phyloP scores from a whole-genome alignment of 2,329 filamentous ascomycete species.

The Coniosporium uncinatum region DNA sequence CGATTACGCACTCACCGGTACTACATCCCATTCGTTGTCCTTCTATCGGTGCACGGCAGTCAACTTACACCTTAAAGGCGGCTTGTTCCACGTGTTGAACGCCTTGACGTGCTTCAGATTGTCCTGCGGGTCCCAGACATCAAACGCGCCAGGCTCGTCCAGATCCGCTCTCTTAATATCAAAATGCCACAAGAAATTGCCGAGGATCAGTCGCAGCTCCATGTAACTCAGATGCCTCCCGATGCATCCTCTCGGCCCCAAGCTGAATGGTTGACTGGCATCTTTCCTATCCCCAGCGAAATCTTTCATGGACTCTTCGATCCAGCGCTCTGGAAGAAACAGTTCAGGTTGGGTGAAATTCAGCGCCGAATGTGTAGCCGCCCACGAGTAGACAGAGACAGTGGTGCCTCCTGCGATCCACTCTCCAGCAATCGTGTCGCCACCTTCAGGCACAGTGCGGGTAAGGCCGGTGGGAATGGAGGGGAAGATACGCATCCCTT shows the following conservation, averaged over 20 bases:
- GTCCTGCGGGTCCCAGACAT: not conserved
- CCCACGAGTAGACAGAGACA: conserved; percentile 7
- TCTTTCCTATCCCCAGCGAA: conserved; percentile 19
- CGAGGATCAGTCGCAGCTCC: conserved; percentile 1
- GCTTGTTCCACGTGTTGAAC: conserved; percentile 1
- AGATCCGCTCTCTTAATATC: not conserved
- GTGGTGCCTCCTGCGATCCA: conserved; percentile 21
- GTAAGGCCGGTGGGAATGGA: conserved; percentile 28
- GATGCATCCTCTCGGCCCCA: conserved; percentile 22
- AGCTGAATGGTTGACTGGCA: conserved; percentile 21
- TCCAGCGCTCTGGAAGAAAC: conserved; percentile 36
- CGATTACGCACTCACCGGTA: no score
- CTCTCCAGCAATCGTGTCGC: conserved; percentile 25
- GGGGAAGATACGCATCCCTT: conserved; percentile 34
- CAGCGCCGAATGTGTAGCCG: conserved; percentile 5
- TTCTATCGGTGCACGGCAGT: no score
- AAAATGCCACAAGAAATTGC: not conserved
- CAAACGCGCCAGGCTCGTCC: no score
- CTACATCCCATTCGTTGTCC: no score
- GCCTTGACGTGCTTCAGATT: not conserved
- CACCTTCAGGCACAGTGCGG: conserved; percentile 23
- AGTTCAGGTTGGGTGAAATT: conserved; percentile 26
- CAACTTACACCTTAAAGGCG: not conserved
- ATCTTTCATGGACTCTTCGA: conserved; percentile 14
- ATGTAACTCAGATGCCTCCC: conserved; percentile 22